Conservation (phyloP, 1,284 basidiomycete genomes). For the Sanguinoderma infundibulare region DNA sequence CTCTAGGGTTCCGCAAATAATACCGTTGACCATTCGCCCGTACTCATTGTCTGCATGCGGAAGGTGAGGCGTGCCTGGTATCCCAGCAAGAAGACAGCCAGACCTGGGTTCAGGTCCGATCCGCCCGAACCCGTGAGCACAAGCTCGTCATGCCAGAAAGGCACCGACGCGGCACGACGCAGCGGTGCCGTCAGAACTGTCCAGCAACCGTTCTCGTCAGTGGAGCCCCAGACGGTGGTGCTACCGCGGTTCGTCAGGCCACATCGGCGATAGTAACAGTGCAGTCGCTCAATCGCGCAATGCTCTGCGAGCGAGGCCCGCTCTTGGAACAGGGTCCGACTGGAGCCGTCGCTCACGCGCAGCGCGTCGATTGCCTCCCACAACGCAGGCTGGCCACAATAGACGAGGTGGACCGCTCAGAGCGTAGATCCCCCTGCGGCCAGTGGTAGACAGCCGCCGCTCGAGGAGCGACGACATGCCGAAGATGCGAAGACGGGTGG, state of each 20-base stretch:
- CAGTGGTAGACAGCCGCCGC: not conserved
- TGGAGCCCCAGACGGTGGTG: slow-evolving; percentile 1
- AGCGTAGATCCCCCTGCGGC: slow-evolving; percentile 14
- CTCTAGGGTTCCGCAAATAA: not conserved
- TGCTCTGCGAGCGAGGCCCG: not conserved
- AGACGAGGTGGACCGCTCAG: not conserved
- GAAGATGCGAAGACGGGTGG: slow-evolving; percentile 5
- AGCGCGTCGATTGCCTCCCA: not conserved
- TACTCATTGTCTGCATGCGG: not conserved
- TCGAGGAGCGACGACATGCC: not conserved
- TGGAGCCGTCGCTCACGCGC: not conserved
- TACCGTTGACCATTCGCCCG: not conserved
- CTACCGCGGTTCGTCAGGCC: not conserved
- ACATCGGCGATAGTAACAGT: not conserved
- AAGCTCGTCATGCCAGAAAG: slow-evolving; percentile 13
- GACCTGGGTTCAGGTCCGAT: slow-evolving; percentile 11
- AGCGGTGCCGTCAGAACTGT: slow-evolving; percentile 21
- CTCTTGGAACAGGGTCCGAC: not conserved
- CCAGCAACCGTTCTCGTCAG: slow-evolving; percentile 14
- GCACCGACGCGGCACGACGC: slow-evolving; percentile 18
- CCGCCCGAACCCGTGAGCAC: slow-evolving; percentile 5
- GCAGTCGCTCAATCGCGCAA: slow-evolving; percentile 20
- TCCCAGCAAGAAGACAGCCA: not conserved
- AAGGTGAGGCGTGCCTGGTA: slow-evolving; percentile 1
- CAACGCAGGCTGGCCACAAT: not conserved